Evolutionary conservation across 441 rosid genomes (phyloP), one percentile per base, ranked within the genome.

Genomic region (Arabidopsis hybrid): DNA sequence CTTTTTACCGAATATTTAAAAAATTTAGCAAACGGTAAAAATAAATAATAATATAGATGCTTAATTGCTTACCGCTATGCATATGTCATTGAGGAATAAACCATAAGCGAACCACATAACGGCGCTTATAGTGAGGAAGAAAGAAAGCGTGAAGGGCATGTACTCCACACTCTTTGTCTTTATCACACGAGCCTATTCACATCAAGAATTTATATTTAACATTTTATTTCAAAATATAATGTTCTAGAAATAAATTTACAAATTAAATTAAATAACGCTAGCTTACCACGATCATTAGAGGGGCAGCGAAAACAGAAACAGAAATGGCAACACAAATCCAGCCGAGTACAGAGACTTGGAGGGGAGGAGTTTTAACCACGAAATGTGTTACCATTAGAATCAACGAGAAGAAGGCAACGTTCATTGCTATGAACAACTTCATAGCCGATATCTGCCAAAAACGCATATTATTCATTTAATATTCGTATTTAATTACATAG

Each of bases 51-150:
- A 21, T 21, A 21, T 21, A 21, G 26, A 21, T 21, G 26, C 26
- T 21, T 21, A 21, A n/a, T 65, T 57, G 60, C 91, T 89, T 86
- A 95, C 98, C 31, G 93, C 91, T 32, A 95, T 78, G 67, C 91
- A 87, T 6, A 83, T 57, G 81, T 92, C 96, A 39, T 85, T 75
- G 5, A 57, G 61, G 59, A 89, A 80, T 32, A 89, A 63, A 4
- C 99, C 99, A 39, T 91, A 95, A 10, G 78, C 78, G 72, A 92
- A 89, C 99, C 99, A 95, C 82, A 84, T 79, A n/a, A 86, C 42
- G 10, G 98, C 99, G 60, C 90, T 87, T 67, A 91, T 26, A 32
- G 96, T 91, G 16, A 95, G 95, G 82, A 83, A 91, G 68, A 92
- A 81, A 0, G 98, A 92, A 17, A 95, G 70, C 67, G 74, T 78